Conservation (phyloP, 257 asterid species). For the Solanum tarijense region DNA sequence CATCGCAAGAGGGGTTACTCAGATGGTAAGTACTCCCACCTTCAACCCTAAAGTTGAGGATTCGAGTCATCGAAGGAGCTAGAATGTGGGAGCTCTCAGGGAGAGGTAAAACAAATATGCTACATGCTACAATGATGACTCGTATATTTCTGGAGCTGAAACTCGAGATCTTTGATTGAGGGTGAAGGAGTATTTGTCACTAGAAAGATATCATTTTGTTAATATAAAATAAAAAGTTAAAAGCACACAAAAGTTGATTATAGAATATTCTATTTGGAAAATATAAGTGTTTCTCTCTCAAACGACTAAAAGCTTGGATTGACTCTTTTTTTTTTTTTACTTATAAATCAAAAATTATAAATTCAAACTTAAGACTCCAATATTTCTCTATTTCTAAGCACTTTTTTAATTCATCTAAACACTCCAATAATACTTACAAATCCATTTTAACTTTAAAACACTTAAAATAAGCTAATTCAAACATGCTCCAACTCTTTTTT, state of each 20-base stretch:
- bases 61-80: neutral
- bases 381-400: too few relatives aligned
- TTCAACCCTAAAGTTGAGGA: neutral
- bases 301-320: too few relatives aligned
- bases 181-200: neutral
- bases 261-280: too few relatives aligned
- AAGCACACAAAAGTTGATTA: neutral
- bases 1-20: accelerated
- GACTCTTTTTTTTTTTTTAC: neutral
- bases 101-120: neutral
- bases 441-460: neutral
- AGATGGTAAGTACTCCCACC: neutral
- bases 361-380: neutral
- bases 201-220: neutral
- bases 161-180: neutral
- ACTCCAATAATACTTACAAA: too few relatives aligned
- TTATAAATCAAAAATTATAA: accelerated
- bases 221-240: neutral
- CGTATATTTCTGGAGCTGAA: accelerated
- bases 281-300: neutral
- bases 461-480: neutral
- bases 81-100: neutral
- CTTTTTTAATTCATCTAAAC: neutral
- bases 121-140: neutral
- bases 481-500: neutral